Conservation (phyloP, 768 basidiomycete species). For the Paxillus ammoniavirescens region DNA sequence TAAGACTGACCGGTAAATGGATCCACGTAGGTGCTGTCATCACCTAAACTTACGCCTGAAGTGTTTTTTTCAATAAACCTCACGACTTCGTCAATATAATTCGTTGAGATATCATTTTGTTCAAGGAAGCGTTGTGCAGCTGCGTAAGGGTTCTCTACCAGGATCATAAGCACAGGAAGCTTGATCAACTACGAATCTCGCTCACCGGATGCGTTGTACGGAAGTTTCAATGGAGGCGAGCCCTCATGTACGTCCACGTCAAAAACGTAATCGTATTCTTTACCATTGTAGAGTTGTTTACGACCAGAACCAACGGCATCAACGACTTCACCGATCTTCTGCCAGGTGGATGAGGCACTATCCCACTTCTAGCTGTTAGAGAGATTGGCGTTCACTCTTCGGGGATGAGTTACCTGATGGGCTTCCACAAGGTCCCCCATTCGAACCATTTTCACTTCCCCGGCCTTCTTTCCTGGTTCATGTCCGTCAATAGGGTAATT, state of each 20-base stretch:
- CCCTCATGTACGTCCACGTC: slow-evolving; percentile 96
- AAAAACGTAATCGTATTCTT: slow-evolving; percentile 99
- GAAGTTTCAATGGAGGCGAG: slow-evolving; percentile 87
- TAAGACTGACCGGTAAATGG: slow-evolving; percentile 76
- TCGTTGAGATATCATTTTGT: slow-evolving; percentile 76
- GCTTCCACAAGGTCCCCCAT: slow-evolving; percentile 83
- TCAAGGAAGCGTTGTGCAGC: slow-evolving; percentile 90
- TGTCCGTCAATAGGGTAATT: slow-evolving; percentile 6
- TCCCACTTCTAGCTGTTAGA: slow-evolving; percentile 70
- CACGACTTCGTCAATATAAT: slow-evolving; percentile 88
- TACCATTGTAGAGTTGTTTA: slow-evolving; percentile 89
- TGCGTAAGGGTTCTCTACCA: slow-evolving; percentile 81
- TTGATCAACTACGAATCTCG: neutral
- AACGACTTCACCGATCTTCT: slow-evolving; percentile 94
- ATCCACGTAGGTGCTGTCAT: slow-evolving; percentile 66
- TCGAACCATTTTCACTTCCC: slow-evolving; percentile 90
- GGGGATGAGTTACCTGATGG: slow-evolving; percentile 63
- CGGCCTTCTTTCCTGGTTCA: slow-evolving; percentile 78
- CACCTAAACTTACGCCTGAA: slow-evolving; percentile 67
- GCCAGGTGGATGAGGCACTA: slow-evolving; percentile 63
- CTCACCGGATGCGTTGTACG: slow-evolving; percentile 85
- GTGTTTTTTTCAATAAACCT: slow-evolving; percentile 94
- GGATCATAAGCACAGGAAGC: slow-evolving; percentile 1
- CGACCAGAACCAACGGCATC: slow-evolving; percentile 90
- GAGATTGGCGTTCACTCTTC: neutral